Evolutionary conservation across 768 basidiomycete genomes (phyloP).

Genomic region (Zangia roseola): DNA sequence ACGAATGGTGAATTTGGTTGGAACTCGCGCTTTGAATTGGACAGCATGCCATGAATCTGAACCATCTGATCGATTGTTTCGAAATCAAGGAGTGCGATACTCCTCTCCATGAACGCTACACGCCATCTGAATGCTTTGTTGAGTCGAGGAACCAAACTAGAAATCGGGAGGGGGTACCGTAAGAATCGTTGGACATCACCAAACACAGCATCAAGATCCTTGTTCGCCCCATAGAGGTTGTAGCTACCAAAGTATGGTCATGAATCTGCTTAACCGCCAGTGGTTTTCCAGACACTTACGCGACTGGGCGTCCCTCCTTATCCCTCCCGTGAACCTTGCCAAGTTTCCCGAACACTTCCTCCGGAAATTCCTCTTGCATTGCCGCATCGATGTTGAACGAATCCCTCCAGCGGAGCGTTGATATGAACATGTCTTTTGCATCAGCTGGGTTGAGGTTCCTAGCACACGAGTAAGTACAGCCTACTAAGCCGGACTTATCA

Average conservation of each 20-base stretch:
- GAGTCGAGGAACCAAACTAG: neutral
- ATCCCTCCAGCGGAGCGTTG: constrained; percentile 69
- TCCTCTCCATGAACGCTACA: constrained; percentile 72
- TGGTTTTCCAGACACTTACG: constrained; percentile 43
- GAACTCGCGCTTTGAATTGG: neutral
- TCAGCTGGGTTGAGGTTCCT: constrained; percentile 54
- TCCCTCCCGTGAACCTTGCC: constrained; percentile 70
- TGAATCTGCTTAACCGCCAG: neutral
- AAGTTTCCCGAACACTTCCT: constrained; percentile 61
- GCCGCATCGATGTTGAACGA: constrained; percentile 61
- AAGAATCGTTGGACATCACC: constrained; percentile 75
- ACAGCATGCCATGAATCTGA: constrained; percentile 62
- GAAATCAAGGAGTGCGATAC: constrained; percentile 65
- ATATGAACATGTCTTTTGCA: constrained; percentile 64
- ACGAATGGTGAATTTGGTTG: neutral
- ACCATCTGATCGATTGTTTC: constrained; percentile 68
- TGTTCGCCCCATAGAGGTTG: constrained; percentile 73
- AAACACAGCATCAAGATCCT: constrained; percentile 69
- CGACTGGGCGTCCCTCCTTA: constrained; percentile 65
- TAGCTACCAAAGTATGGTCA: constrained; percentile 43
- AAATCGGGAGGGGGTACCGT: constrained; percentile 45
- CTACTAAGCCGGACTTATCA: too few relatives aligned
- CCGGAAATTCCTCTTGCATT: constrained; percentile 58
- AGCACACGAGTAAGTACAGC: too few relatives aligned
- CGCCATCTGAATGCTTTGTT: constrained; percentile 57